These are phyloP conservation scores for Aspergillus sclerotioniger DNA, from an alignment of 495 filamentous ascomycete species.

Conservation along the genomic window DNA sequence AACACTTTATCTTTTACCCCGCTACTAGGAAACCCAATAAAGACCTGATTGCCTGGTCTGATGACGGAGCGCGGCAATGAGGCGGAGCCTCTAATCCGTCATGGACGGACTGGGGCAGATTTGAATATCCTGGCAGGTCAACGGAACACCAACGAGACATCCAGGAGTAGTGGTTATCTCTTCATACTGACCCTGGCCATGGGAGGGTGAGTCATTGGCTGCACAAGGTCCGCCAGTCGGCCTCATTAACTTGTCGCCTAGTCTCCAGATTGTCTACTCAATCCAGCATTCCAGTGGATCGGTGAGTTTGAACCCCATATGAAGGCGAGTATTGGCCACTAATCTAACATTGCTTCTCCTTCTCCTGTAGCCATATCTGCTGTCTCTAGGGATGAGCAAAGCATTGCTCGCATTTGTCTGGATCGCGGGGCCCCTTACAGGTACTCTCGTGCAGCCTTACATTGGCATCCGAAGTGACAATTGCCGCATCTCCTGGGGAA, in stretches of 20 bases:
- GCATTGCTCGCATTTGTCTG: slow-evolving; percentile 84
- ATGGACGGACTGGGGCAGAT: background rate
- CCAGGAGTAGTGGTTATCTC: slow-evolving; percentile 73
- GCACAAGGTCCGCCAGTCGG: background rate
- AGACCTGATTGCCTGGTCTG: background rate
- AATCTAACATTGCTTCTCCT: background rate
- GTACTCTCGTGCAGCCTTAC: slow-evolving; percentile 82
- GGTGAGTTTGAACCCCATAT: slow-evolving; percentile 31
- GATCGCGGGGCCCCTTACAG: slow-evolving; percentile 85
- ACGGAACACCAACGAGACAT: background rate
- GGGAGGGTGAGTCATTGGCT: slow-evolving; percentile 54
- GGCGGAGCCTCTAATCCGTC: background rate
- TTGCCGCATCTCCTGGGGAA: slow-evolving; percentile 73
- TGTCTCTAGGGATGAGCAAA: slow-evolving; percentile 83
- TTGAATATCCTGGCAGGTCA: background rate
- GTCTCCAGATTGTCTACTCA: slow-evolving; percentile 85
- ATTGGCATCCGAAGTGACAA: slow-evolving; percentile 85
- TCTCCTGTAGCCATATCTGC: slow-evolving; percentile 49
- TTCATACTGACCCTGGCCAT: slow-evolving; percentile 76
- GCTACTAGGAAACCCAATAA: background rate
- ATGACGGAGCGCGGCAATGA: slow-evolving; percentile 3
- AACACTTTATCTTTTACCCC: background rate
- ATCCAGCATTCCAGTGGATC: slow-evolving; percentile 84
- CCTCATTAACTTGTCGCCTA: slow-evolving; percentile 13
- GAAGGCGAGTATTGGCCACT: background rate